Percentiles rank a stretch among this genome's conserved stretches.
phyloP scores from a whole-genome alignment of 176 grass and related monocot genomes.

The sorghum (Sorghum bicolor) region DNA sequence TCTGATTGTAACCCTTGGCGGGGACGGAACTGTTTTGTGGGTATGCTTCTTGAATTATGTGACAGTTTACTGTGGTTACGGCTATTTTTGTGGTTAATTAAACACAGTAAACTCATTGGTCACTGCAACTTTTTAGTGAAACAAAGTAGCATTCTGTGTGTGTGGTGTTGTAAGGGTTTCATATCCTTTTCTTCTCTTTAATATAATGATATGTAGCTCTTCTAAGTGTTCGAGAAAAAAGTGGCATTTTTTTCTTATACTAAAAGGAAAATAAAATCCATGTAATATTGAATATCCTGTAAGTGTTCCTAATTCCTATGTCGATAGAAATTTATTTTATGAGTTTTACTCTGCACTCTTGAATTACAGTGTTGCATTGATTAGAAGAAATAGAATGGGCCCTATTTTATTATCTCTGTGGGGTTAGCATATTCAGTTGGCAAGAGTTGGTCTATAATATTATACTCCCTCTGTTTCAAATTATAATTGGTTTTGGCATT shows the following conservation, averaged over 20 bases:
- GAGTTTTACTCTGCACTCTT: not conserved
- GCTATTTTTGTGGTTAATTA: conserved; percentile 4
- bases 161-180: not conserved
- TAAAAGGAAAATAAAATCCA: not conserved
- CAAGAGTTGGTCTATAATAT: not conserved
- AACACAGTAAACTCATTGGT: not conserved
- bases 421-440: not conserved
- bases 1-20: conserved; percentile 89
- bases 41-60: conserved; percentile 37
- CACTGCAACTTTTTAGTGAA: not conserved
- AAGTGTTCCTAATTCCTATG: not conserved
- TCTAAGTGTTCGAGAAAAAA: not conserved
- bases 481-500: not conserved
- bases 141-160: not conserved
- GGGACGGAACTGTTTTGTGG: conserved; percentile 98
- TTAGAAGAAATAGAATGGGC: not conserved
- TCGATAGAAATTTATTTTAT: not conserved
- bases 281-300: not conserved
- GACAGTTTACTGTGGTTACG: conserved; percentile 17
- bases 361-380: not conserved
- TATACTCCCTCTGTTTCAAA: not conserved
- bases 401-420: not conserved
- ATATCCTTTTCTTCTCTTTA: not conserved
- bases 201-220: not conserved
- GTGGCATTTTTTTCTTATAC: not conserved